phyloP scores from a whole-genome alignment of 2,329 filamentous ascomycete genomes.

The Venturia nashicola region DNA sequence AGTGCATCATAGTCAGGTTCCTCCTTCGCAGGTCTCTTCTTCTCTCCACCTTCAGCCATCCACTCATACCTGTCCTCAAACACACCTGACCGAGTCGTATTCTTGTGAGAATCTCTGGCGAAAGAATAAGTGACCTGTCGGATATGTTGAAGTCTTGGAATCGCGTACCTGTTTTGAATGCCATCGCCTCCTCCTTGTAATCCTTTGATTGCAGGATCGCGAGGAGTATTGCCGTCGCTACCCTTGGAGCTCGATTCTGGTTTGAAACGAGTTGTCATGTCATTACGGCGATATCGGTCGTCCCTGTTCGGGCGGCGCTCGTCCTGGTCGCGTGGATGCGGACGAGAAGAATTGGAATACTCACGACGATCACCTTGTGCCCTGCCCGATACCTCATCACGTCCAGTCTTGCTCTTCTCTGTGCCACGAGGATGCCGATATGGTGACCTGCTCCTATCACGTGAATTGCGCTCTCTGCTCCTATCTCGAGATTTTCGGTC shows the following conservation, averaged over 20 bases:
- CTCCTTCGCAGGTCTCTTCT: neutral
- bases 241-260: neutral
- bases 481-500: constrained; percentile 1
- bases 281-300: constrained; percentile 29
- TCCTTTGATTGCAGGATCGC: neutral
- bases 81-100: neutral
- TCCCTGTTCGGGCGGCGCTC: constrained; percentile 16
- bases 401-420: neutral
- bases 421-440: constrained; percentile 37
- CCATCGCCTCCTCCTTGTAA: neutral
- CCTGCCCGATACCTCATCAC: neutral
- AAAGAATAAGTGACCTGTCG: neutral
- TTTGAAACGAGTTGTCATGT: constrained; percentile 2
- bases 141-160: neutral
- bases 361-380: neutral
- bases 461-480: neutral
- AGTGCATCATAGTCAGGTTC: constrained; percentile 1
- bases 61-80: constrained; percentile 3
- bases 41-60: neutral
- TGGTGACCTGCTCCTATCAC: constrained; percentile 37
- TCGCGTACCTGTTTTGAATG: neutral
- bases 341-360: constrained; percentile 18
- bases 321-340: constrained; percentile 22
- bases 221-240: neutral
- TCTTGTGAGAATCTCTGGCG: neutral